A percentile compares a stretch with the other conserved stretches of the same genome.
Evolutionary conservation across 2,329 filamentous ascomycete genomes (phyloP).

Genomic region (Tolypocladium tundrense): DNA sequence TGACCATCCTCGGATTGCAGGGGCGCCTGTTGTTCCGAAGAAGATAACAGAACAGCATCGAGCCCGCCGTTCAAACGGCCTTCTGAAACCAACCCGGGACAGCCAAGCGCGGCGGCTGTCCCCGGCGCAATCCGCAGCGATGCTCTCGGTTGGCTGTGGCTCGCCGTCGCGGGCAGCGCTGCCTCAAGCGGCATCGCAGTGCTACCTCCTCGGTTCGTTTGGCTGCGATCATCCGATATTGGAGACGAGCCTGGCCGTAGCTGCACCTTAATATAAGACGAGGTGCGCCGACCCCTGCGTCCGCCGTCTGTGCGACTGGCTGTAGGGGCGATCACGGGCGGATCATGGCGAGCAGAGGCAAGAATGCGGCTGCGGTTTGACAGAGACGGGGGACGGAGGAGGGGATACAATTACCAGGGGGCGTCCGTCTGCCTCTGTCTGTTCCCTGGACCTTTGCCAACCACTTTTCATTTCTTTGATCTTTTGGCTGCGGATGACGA

Average conservation of each 20-base stretch:
- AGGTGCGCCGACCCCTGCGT: not conserved
- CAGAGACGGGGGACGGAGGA: not conserved
- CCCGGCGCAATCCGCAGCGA: not conserved
- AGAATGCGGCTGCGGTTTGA: not conserved
- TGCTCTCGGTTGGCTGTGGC: not conserved
- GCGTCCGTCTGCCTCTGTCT: not conserved
- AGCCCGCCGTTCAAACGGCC: not conserved
- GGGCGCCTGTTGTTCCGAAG: not conserved
- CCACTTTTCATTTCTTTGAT: not conserved
- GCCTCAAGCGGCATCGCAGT: not conserved
- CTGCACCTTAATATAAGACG: not conserved
- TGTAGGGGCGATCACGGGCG: not conserved
- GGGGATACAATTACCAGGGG: not conserved
- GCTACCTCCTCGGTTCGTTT: not conserved
- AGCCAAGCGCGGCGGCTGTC: not conserved
- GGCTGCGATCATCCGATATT: not conserved
- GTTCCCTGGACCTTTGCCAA: not conserved
- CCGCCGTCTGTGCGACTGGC: not conserved
- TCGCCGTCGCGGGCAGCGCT: no score
- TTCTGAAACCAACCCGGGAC: not conserved
- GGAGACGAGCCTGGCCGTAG: not conserved
- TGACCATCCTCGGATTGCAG: not conserved
- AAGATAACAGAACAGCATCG: not conserved
- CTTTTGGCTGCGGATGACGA: not conserved
- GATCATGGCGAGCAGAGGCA: not conserved